phyloP scores from a whole-genome alignment of 139 green algal species.

The Tetradesmus obliquus region DNA sequence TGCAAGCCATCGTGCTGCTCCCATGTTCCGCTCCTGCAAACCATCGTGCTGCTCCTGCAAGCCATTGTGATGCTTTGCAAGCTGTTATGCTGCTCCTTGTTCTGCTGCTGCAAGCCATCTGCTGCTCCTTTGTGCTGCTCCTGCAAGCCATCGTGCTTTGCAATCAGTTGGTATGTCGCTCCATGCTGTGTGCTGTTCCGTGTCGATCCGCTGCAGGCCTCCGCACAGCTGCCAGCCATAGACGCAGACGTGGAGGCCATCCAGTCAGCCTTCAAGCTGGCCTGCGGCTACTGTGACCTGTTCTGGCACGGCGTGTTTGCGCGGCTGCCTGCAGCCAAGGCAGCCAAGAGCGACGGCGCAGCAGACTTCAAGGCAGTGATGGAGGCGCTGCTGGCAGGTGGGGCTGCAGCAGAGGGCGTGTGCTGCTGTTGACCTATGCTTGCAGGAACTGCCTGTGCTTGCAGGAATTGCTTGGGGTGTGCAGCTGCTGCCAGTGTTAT shows the following conservation, averaged over 20 bases:
- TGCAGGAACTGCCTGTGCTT: background rate
- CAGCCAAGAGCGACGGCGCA: slow-evolving; percentile 58
- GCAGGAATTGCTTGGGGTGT: background rate
- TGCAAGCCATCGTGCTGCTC: background rate
- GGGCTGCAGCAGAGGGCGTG: background rate
- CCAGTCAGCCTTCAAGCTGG: slow-evolving; percentile 50
- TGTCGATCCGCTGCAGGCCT: slow-evolving; percentile 9
- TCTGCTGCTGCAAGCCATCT: background rate
- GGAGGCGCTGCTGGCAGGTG: slow-evolving; percentile 69
- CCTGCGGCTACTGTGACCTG: slow-evolving; percentile 35
- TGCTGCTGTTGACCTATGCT: background rate
- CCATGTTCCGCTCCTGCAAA: background rate
- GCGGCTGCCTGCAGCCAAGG: slow-evolving; percentile 63
- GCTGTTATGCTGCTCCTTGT: background rate
- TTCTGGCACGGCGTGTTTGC: slow-evolving; percentile 44
- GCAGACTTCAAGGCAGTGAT: slow-evolving; percentile 66
- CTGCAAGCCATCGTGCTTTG: too few relatives aligned
- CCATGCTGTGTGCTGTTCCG: background rate
- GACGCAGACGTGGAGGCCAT: slow-evolving; percentile 45
- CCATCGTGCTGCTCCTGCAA: background rate
- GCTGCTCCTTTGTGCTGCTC: too few relatives aligned
- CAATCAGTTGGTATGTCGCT: too few relatives aligned
- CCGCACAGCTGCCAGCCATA: slow-evolving; percentile 34
- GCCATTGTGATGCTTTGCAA: background rate
- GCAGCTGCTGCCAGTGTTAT: background rate